Evolutionary conservation across 257 asterid species (phyloP).

Genomic region (Misopates orontium): DNA sequence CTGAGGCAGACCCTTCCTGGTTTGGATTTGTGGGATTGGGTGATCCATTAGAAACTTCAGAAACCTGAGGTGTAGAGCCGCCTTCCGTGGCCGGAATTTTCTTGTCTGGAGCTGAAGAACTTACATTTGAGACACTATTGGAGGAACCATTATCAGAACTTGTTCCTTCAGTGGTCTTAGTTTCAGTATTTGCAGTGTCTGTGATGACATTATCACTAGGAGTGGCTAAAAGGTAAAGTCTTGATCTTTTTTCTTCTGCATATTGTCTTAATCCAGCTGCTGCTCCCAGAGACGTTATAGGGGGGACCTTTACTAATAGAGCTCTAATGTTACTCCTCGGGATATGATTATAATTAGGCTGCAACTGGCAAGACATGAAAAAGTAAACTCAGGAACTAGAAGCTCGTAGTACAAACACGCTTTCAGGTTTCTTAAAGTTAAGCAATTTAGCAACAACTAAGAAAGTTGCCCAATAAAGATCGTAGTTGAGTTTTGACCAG

Average conservation of each 20-base stretch:
- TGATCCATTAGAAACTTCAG: conserved; percentile 30
- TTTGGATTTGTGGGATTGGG: conserved; percentile 29
- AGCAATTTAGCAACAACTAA: no score
- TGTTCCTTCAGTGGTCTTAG: conserved; percentile 32
- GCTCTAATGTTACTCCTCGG: conserved; percentile 28
- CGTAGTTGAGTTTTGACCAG: not conserved
- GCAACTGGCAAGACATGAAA: conserved; percentile 26
- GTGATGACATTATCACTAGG: conserved; percentile 48
- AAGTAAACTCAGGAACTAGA: not conserved
- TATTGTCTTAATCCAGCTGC: conserved; percentile 32
- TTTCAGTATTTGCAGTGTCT: conserved; percentile 38
- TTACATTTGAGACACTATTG: conserved; percentile 13
- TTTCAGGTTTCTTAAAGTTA: not conserved
- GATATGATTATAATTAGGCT: conserved; percentile 50
- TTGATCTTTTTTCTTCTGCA: conserved; percentile 31
- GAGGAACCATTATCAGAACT: no score
- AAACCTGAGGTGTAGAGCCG: conserved; percentile 21
- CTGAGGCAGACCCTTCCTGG: conserved; percentile 35
- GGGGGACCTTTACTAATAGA: conserved; percentile 31
- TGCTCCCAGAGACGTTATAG: conserved; percentile 28
- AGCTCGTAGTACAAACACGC: not conserved
- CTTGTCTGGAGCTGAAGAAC: conserved; percentile 31
- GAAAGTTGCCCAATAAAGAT: no score
- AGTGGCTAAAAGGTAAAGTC: conserved; percentile 39
- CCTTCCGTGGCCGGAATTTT: conserved; percentile 5